A percentile compares a stretch with the other conserved stretches of the same genome.
phyloP scores from a whole-genome alignment of 345 rosid genomes.

The Microcos paniculata region DNA sequence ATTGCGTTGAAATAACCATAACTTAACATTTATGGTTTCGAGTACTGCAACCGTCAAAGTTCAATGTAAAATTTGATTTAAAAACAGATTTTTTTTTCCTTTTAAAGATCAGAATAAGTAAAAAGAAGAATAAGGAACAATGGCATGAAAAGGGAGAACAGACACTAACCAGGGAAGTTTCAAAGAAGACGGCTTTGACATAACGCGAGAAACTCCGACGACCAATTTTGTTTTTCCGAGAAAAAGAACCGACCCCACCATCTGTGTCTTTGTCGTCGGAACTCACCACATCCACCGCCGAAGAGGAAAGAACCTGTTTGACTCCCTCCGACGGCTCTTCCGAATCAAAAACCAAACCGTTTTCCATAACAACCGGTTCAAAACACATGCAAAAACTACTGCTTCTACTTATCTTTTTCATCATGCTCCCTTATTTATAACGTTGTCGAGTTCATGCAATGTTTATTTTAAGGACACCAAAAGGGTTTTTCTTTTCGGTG shows the following conservation, averaged over 20 bases:
- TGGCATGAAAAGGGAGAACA: not conserved
- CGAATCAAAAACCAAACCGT: not conserved
- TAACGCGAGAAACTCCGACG: slow-evolving; percentile 24
- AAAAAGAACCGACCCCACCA: not conserved
- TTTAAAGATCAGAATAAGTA: not conserved
- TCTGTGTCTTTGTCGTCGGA: not conserved
- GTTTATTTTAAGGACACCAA: not conserved
- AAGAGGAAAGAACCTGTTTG: not conserved
- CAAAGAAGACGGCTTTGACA: slow-evolving; percentile 38
- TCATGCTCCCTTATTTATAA: not conserved
- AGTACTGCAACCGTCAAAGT: no score
- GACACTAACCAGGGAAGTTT: slow-evolving; percentile 45
- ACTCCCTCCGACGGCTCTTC: not conserved
- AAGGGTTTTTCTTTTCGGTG: not conserved
- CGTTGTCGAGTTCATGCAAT: not conserved
- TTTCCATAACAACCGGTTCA: not conserved
- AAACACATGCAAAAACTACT: slow-evolving; percentile 14
- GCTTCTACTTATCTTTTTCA: not conserved
- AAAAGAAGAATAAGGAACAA: not conserved
- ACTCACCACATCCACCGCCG: not conserved
- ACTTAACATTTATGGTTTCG: no score
- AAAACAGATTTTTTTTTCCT: no score
- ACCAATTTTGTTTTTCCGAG: not conserved
- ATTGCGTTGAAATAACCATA: no score
- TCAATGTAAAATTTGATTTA: no score